A percentile compares a stretch with the other conserved stretches of the same genome.
These are phyloP conservation scores for Allantophomopsis cytisporea DNA, from an alignment of 2,329 filamentous ascomycete species.

Conservation along the genomic window DNA sequence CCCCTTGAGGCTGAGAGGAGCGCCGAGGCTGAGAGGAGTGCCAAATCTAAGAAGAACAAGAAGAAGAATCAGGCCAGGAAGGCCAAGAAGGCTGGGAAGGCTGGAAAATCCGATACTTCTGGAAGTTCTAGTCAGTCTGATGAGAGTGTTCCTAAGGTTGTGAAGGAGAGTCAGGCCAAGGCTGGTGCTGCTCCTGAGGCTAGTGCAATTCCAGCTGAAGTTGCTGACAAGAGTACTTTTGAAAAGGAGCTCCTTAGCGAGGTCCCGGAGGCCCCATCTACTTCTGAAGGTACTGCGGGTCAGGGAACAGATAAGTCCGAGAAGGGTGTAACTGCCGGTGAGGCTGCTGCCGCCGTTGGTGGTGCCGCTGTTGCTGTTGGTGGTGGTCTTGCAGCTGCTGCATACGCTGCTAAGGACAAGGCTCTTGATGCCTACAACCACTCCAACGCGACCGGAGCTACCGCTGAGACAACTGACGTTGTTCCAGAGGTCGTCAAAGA, in stretches of 20 bases:
- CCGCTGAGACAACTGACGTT: slow-evolving; percentile 30
- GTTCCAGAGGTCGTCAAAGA: slow-evolving; percentile 43
- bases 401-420: slow-evolving; percentile 16
- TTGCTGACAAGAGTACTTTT: slow-evolving; percentile 56
- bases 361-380: slow-evolving; percentile 27
- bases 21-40: slow-evolving; percentile 19
- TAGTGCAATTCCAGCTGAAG: slow-evolving; percentile 48
- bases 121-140: no score
- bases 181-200: slow-evolving; percentile 54
- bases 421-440: slow-evolving; percentile 21
- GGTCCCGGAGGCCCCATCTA: slow-evolving; percentile 44
- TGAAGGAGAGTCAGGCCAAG: slow-evolving; percentile 59
- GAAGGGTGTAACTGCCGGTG: slow-evolving; percentile 24
- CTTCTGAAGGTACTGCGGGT: slow-evolving; percentile 39
- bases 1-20: slow-evolving; percentile 24
- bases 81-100: no score
- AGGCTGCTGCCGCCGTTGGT: slow-evolving; percentile 26
- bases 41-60: no score
- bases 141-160: slow-evolving; percentile 42
- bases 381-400: slow-evolving; percentile 26
- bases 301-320: slow-evolving; percentile 39
- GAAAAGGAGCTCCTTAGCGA: slow-evolving; percentile 59
- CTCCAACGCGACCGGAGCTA: slow-evolving; percentile 26
- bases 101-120: no score
- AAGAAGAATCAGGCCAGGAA: no score